phyloP scores from a whole-genome alignment of 2,329 filamentous ascomycete genomes.

The Pseudogymnoascus sp. region DNA sequence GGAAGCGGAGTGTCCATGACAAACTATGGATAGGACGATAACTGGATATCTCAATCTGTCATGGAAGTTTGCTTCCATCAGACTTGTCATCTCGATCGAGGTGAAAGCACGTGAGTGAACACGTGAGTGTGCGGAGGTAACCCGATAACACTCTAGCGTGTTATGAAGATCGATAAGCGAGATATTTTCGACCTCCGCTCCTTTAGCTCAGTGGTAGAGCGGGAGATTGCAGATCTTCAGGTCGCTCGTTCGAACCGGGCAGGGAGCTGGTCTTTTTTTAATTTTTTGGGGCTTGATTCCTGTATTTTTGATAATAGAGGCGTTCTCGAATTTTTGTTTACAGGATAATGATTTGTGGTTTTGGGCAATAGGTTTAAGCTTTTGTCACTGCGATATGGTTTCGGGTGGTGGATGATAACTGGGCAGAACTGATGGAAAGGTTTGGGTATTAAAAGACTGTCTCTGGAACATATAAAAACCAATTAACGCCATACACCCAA shows the following conservation, averaged over 20 bases:
- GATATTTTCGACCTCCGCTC: not conserved
- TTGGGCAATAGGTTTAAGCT: not conserved
- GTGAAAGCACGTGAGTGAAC: not conserved
- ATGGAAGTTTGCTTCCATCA: not conserved
- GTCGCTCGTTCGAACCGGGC: conserved; percentile 11
- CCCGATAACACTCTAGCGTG: not conserved
- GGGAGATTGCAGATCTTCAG: conserved; percentile 13
- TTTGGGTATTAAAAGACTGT: not conserved
- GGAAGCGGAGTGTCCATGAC: not conserved
- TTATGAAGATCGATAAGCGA: not conserved
- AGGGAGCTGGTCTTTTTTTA: conserved; percentile 2
- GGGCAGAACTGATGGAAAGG: not conserved
- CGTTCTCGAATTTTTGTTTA: not conserved
- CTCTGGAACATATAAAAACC: not conserved
- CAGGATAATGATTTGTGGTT: not conserved
- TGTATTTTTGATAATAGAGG: too few species aligned
- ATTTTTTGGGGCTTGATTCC: not conserved
- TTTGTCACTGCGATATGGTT: not conserved
- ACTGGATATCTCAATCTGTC: not conserved
- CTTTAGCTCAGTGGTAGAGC: conserved; percentile 14
- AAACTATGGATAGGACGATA: not conserved
- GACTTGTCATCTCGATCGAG: not conserved
- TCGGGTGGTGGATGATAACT: not conserved
- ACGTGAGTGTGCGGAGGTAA: not conserved
- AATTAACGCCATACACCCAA: not conserved